These are phyloP conservation scores for Aspergillus luchuensis DNA, from an alignment of 2,329 filamentous ascomycete genomes.

Conservation along the genomic window DNA sequence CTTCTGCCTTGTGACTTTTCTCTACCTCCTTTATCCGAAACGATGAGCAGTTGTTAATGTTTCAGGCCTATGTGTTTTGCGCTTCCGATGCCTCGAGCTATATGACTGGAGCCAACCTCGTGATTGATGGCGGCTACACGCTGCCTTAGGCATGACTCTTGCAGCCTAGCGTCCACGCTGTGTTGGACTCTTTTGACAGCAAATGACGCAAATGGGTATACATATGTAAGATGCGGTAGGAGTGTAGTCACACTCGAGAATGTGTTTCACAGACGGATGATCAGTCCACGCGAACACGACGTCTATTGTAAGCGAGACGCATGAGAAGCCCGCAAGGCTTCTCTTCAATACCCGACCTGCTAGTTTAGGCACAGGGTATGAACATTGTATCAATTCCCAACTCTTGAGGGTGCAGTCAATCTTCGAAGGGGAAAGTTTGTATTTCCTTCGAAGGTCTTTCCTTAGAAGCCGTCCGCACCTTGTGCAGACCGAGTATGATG, in stretches of 20 bases:
- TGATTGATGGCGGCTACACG: constrained; percentile 54
- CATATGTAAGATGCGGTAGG: not conserved
- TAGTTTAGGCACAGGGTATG: too few species aligned
- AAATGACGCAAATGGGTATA: too few species aligned
- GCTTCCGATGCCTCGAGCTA: constrained; percentile 52
- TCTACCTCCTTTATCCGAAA: not conserved
- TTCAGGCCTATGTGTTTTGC: constrained; percentile 32
- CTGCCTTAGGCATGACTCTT: constrained; percentile 21
- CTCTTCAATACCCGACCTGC: too few species aligned
- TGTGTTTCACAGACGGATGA: not conserved
- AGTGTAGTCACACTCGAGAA: not conserved
- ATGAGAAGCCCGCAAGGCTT: too few species aligned
- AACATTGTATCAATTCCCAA: too few species aligned
- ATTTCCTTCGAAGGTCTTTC: too few species aligned
- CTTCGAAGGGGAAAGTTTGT: too few species aligned
- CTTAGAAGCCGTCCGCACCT: too few species aligned
- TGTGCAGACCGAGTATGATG: too few species aligned
- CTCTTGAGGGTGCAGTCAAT: too few species aligned
- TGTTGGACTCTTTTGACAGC: not conserved
- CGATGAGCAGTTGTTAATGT: too few species aligned
- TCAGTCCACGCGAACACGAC: not conserved
- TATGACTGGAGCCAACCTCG: constrained; percentile 51
- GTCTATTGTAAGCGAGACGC: too few species aligned
- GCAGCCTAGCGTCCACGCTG: not conserved
- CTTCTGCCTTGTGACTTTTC: not conserved